Percentiles rank a stretch among this genome's conserved stretches.
phyloP scores from a whole-genome alignment of 345 rosid species.

The Ailanthus altissimus region DNA sequence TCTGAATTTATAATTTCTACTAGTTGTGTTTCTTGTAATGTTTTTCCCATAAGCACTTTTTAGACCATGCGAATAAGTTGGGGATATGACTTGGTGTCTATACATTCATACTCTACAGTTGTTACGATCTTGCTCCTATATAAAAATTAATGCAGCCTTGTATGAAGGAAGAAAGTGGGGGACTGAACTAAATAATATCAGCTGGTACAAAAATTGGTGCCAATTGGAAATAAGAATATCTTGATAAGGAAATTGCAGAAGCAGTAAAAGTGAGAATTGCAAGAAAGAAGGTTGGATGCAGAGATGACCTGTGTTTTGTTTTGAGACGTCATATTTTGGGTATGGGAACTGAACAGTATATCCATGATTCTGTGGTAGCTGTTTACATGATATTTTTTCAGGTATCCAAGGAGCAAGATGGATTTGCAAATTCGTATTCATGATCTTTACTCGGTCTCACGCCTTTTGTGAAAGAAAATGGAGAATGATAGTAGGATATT shows the following conservation, averaged over 20 bases:
- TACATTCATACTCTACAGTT: background rate
- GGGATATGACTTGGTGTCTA: background rate
- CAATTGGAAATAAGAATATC: background rate
- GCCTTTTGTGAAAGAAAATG: background rate
- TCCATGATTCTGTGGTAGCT: background rate
- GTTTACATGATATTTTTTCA: conserved; percentile 9
- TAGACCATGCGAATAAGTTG: background rate
- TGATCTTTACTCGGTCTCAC: background rate
- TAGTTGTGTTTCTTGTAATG: background rate
- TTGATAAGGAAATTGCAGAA: conserved; percentile 6
- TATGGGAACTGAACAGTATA: background rate
- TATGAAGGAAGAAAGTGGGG: background rate
- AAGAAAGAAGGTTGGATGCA: background rate
- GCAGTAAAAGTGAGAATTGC: background rate
- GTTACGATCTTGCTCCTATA: background rate
- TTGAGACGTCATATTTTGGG: background rate
- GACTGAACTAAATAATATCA: background rate
- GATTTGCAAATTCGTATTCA: background rate
- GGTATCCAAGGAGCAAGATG: background rate
- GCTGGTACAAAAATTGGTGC: background rate
- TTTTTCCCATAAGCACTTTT: background rate
- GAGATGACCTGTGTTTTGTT: background rate
- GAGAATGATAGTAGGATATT: background rate
- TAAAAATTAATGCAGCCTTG: background rate
- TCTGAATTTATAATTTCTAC: background rate